phyloP scores from a whole-genome alignment of 805 yeast genomes.

The Candida schatavii region DNA sequence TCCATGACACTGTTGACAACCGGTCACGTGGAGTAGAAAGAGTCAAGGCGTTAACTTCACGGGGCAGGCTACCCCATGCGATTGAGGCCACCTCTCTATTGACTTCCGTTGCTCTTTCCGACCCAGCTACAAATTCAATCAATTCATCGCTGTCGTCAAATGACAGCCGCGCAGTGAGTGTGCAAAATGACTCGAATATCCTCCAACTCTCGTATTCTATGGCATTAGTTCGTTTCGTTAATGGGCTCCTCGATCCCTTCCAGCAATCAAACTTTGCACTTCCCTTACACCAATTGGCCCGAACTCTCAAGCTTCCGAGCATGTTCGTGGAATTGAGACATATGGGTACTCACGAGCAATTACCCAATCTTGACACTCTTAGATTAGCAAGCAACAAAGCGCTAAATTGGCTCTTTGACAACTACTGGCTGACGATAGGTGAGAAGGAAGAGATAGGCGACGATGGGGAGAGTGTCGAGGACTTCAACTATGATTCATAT shows the following conservation, averaged over 20 bases:
- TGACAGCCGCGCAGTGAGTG: neutral
- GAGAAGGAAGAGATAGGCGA: slow-evolving; percentile 21
- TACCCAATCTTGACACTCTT: slow-evolving; percentile 72
- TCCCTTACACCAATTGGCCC: slow-evolving; percentile 75
- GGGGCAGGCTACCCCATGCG: slow-evolving; percentile 71
- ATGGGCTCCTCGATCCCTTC: slow-evolving; percentile 83
- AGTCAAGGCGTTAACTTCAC: slow-evolving; percentile 51
- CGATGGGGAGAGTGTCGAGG: slow-evolving; percentile 17
- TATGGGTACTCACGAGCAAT: slow-evolving; percentile 81
- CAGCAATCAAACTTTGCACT: slow-evolving; percentile 79
- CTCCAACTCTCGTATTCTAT: slow-evolving; percentile 61
- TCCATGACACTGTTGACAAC: slow-evolving; percentile 21
- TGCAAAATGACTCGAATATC: slow-evolving; percentile 25
- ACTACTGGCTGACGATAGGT: slow-evolving; percentile 61
- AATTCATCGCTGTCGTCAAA: neutral
- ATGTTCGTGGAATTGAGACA: slow-evolving; percentile 89
- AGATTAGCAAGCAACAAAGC: slow-evolving; percentile 60
- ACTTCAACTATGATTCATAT: slow-evolving; percentile 10
- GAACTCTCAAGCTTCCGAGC: slow-evolving; percentile 63
- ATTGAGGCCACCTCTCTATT: slow-evolving; percentile 64
- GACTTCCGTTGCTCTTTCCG: slow-evolving; percentile 47
- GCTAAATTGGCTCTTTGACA: slow-evolving; percentile 66
- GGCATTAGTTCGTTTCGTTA: slow-evolving; percentile 82
- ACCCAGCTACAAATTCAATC: slow-evolving; percentile 19
- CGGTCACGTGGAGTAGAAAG: slow-evolving; percentile 47